phyloP scores from a whole-genome alignment of 768 basidiomycete genomes.

The Harrya chromipes region DNA sequence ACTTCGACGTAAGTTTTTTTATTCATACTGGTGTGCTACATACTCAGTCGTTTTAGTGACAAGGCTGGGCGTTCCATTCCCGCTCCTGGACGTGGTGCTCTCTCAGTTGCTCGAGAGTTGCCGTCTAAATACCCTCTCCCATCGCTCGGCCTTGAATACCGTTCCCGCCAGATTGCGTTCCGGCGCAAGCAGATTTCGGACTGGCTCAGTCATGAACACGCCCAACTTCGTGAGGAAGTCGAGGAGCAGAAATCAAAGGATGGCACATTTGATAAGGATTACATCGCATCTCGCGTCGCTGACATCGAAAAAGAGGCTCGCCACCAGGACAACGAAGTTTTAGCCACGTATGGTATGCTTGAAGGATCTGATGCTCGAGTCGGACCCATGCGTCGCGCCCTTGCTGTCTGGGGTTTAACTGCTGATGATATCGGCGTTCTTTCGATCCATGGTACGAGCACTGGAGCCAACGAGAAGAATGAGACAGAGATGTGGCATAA shows the following conservation, averaged over 20 bases:
- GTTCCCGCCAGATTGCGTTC: constrained; percentile 92
- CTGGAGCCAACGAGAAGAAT: constrained; percentile 92
- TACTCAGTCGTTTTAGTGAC: constrained; percentile 53
- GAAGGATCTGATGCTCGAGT: constrained; percentile 82
- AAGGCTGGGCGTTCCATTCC: constrained; percentile 98
- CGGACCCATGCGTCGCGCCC: constrained; percentile 89
- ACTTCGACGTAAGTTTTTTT: constrained; percentile 79
- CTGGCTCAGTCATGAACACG: constrained; percentile 90
- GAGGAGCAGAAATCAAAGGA: constrained; percentile 54
- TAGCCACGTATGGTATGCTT: constrained; percentile 95
- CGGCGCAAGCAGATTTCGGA: constrained; percentile 92
- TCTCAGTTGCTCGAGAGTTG: constrained; percentile 85
- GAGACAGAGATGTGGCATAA: constrained; percentile 97
- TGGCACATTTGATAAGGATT: constrained; percentile 56
- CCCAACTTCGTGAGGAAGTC: constrained; percentile 78
- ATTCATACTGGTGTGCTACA: not conserved
- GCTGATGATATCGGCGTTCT: constrained; percentile 91
- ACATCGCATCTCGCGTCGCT: constrained; percentile 71
- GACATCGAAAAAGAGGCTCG: constrained; percentile 88
- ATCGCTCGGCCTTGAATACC: constrained; percentile 82
- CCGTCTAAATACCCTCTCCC: constrained; percentile 74
- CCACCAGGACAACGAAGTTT: constrained; percentile 88
- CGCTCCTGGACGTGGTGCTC: constrained; percentile 91
- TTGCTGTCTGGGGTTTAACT: constrained; percentile 95
- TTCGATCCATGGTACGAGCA: constrained; percentile 89